Base-by-base conservation (phyloP, 257 asterid genomes). In the Phtheirospermum japonicum region DNA sequence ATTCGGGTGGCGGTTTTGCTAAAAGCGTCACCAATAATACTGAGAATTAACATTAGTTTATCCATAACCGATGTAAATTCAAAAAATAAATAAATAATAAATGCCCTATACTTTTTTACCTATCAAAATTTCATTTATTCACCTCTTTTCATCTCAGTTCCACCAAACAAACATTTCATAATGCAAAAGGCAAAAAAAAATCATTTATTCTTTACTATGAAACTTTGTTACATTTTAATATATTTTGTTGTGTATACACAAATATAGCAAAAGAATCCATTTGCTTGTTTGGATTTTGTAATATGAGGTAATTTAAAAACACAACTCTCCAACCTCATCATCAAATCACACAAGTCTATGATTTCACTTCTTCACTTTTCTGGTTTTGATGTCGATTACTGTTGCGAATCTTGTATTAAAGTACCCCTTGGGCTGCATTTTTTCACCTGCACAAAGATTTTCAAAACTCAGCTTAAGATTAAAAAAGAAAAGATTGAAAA, bases 341-440 rank as follows among this genome's bases (percentile, higher is more conserved):
- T 23, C 28, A 23, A 23, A 23, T 23, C 28, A 23, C 28, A 23
- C 28, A 23, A 23, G 2, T 23, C 18, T 42, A 42, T 12, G 7
- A 42, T 42, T 42, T 42, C 45, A 2, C 48, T 11, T 42, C 49
- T 42, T 42, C 49, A 42, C 49, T 42, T 14, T 42, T 42, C 17
- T 42, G 17, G 18, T 42, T 42, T 42, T 17, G 18, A 10, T 42
- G 49, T 42, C 49, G 54, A 32, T 51, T 49, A 48, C 23, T 31
- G 13, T 12, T 33, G 30, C 39, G 6, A 49, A 40, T n/a, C 28
- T 42, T 69, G 77, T 32, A 76, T 39, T 60, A 71, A 7, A 14
- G 65, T 7, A 32, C 75, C 32, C 61, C 66, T 42, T 46, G 74
- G 60, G 67, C 85, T 77, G 65, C 79, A 74, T 62, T 77, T 81